Evolutionary conservation across 1,284 basidiomycete genomes (phyloP), one percentile per base, ranked within the genome.

Genomic region (Leucoagaricus sp.): DNA sequence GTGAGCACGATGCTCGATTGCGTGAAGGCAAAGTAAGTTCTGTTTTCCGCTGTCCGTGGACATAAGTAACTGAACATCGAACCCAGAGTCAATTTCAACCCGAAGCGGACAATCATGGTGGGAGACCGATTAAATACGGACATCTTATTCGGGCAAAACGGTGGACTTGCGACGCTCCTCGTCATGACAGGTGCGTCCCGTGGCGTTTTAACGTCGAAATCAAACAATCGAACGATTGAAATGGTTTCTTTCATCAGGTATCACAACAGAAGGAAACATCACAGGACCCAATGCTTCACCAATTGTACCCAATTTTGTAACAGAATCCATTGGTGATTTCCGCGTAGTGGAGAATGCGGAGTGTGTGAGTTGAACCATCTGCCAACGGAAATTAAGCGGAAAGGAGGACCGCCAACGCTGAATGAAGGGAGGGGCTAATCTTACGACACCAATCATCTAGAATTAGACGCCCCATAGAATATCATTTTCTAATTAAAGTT

Each of bases 51-150:
- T 34, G 9, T 19, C 8, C 38, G 44, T 60, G 21, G 21, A 38
- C 40, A 23, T 33, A 38, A 28, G 44, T n/a, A 47, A 34, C 26
- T 60, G 42, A 60, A 51, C 44, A 50, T 34, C 53, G 57, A 46
- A 42, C 46, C 26, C 60, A 94, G 93, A 72, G 87, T 96, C 64
- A 70, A 91, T 46, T 95, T 93, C 68, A 91, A 98, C 71, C 90
- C 90, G 34, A 74, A 80, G 55, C 80, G 87, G 48, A 95, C 96
- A 1, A 84, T 99, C 67, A 97, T 99, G 91, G 82, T 98, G 41
- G 96, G 96, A 38, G 96, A 99, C 73, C 85, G 97, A 58, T 79
- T 99, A 59, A 89, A 93, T 65, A 99, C 97, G 1, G 97, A 99
- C 72, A 94, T 97, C 65, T 74, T 91, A 47, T 99, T 99, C 65